These are phyloP conservation scores for Prunus armeniaca DNA, from an alignment of 306 rosid genomes.

Conservation along the genomic window DNA sequence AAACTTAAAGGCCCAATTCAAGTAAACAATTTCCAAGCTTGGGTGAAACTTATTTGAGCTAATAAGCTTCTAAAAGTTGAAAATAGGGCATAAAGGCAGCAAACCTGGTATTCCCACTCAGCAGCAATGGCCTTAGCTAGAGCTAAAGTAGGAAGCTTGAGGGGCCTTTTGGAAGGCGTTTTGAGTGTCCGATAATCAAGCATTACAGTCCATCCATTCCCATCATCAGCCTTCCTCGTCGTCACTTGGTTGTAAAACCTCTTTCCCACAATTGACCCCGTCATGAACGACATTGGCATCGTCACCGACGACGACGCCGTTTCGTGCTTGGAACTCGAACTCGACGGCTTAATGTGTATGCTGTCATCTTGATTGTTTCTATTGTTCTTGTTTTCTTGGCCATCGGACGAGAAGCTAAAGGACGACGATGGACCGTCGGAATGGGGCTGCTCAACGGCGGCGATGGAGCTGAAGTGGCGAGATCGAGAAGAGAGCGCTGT, in stretches of 20 bases:
- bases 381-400: slow-evolving; percentile 7
- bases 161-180: slow-evolving; percentile 82
- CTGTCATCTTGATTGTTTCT: slow-evolving; percentile 13
- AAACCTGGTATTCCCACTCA: slow-evolving; percentile 95
- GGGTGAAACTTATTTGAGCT: background rate
- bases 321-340: slow-evolving; percentile 29
- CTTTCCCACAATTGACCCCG: slow-evolving; percentile 87
- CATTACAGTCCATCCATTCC: slow-evolving; percentile 84
- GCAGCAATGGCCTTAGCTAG: slow-evolving; percentile 88
- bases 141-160: slow-evolving; percentile 68
- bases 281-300: slow-evolving; percentile 92
- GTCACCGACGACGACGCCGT: slow-evolving; percentile 59
- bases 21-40: background rate
- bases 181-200: slow-evolving; percentile 88
- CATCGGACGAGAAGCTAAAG: slow-evolving; percentile 63
- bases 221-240: slow-evolving; percentile 68
- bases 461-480: slow-evolving; percentile 33
- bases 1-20: background rate
- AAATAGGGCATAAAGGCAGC: background rate
- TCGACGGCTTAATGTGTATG: slow-evolving; percentile 45
- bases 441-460: slow-evolving; percentile 43
- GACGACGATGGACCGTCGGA: slow-evolving; percentile 40
- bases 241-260: slow-evolving; percentile 69
- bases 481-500: slow-evolving; percentile 23
- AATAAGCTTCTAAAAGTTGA: background rate